Evolutionary conservation across 2,329 filamentous ascomycete species (phyloP).

Genomic region (Colletotrichum scovillei): DNA sequence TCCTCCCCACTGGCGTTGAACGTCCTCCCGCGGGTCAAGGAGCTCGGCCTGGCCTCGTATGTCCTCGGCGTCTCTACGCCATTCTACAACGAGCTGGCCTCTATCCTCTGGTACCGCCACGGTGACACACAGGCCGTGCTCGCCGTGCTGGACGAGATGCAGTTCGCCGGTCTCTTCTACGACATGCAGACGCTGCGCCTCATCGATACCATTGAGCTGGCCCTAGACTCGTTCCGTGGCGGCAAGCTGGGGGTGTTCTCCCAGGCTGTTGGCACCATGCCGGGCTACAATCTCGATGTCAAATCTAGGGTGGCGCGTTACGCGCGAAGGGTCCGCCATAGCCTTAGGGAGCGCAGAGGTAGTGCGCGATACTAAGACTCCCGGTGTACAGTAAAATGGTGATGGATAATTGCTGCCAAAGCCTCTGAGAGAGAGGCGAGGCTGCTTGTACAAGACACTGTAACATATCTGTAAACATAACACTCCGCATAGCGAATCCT

Average conservation of each 20-base stretch:
- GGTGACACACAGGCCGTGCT: constrained; percentile 67
- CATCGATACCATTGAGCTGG: constrained; percentile 46
- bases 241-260: constrained; percentile 31
- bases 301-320: constrained; percentile 26
- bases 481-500: background rate
- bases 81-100: constrained; percentile 76
- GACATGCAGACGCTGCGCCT: constrained; percentile 59
- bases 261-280: constrained; percentile 30
- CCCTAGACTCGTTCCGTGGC: constrained; percentile 40
- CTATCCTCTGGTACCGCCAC: constrained; percentile 70
- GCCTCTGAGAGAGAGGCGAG: background rate
- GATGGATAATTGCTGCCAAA: background rate
- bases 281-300: constrained; percentile 34
- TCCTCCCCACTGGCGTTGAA: constrained; percentile 70
- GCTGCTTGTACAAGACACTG: constrained; percentile 4
- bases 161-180: constrained; percentile 68
- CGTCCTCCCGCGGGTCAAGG: constrained; percentile 75
- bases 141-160: constrained; percentile 73
- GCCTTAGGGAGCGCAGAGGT: background rate
- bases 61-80: constrained; percentile 77
- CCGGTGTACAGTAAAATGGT: background rate
- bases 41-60: constrained; percentile 75
- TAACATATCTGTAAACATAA: constrained; percentile 1
- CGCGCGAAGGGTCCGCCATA: constrained; percentile 15
- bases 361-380: background rate